Base-by-base conservation (phyloP, 139 green algal species). In the Coelastrella sp. region DNA sequence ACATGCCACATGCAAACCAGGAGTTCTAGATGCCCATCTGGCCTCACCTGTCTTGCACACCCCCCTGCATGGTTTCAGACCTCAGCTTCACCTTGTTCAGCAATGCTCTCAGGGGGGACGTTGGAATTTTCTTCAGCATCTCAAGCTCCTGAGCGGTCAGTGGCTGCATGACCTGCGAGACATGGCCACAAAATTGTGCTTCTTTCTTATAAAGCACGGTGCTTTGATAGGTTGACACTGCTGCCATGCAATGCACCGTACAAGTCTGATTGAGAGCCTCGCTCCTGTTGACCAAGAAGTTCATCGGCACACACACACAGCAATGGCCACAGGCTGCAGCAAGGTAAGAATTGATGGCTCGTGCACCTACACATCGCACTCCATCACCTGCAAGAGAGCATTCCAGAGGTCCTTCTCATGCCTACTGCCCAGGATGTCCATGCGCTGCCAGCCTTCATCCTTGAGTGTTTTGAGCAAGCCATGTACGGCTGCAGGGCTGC, bases 401-500 rank as follows among this genome's bases (percentile, higher is more conserved):
- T 65, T 66, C 78, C 78, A 84, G 11, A 68, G 12, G 56, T 84
- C 78, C 24, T 19, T 76, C 15, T 19, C 10, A 19, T 79, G n/a
- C 61, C 73, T 61, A 56, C 65, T 59, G 24, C 57, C 83, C 25
- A 58, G 74, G 68, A 60, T 58, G 25, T 81, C 25, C 74, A 76
- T 81, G 24, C 74, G 25, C 25, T 81, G 58, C 82, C 70, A 74
- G 10, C 17, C 74, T 9, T 73, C 72, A 70, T 78, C 84, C 61
- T 73, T 86, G 60, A 95, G 80, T 1, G 87, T 70, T 22, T 66
- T 35, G 6, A 95, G 61, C 35, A 89, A 82, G 25, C 66, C 49
- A 15, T 85, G 20, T 17, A 94, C 88, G 8, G 91, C 82, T 11
- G 49, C 0, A 11, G 89, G 91, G 58, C 91, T 91, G 35, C 83